These are phyloP conservation scores for Backusella tuberculispora DNA, from an alignment of 192 early-diverging fungal species.

Conservation along the genomic window DNA sequence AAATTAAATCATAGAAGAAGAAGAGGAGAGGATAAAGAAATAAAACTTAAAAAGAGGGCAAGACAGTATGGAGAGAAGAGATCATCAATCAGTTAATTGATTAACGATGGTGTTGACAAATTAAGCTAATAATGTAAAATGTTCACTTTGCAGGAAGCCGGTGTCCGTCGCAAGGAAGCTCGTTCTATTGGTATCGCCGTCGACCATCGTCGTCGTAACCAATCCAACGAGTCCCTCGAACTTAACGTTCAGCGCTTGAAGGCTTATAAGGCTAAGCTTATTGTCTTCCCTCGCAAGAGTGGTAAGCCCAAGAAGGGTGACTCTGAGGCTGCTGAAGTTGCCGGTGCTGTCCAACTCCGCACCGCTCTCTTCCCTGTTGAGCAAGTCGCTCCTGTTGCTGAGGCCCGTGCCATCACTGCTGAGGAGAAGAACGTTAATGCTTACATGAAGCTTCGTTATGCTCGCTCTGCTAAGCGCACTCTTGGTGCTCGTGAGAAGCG, in stretches of 20 bases:
- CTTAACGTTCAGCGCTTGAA: conserved; percentile 93
- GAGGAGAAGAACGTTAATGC: conserved; percentile 60
- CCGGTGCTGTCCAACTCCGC: conserved; percentile 65
- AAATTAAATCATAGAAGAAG: neutral
- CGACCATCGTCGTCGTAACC: conserved; percentile 96
- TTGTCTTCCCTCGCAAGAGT: conserved; percentile 95
- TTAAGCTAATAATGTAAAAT: neutral
- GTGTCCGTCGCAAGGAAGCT: conserved; percentile 92
- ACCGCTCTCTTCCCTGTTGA: conserved; percentile 70
- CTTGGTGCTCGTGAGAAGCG: conserved; percentile 80
- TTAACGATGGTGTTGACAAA: too few species aligned
- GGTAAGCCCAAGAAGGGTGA: conserved; percentile 88
- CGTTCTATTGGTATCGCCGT: conserved; percentile 94
- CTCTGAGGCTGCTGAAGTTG: conserved; percentile 56
- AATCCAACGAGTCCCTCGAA: conserved; percentile 91
- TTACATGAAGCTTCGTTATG: conserved; percentile 78
- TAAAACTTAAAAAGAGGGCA: neutral
- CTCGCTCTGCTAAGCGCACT: conserved; percentile 72
- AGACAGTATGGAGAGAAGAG: neutral
- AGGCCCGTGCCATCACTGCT: conserved; percentile 57
- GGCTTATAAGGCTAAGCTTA: conserved; percentile 91
- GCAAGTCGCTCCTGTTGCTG: conserved; percentile 53
- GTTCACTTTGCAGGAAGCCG: conserved; percentile 70
- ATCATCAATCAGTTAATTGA: neutral
- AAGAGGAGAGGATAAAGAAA: neutral